phyloP scores from a whole-genome alignment of 345 rosid species.

The Brassica carinata region DNA sequence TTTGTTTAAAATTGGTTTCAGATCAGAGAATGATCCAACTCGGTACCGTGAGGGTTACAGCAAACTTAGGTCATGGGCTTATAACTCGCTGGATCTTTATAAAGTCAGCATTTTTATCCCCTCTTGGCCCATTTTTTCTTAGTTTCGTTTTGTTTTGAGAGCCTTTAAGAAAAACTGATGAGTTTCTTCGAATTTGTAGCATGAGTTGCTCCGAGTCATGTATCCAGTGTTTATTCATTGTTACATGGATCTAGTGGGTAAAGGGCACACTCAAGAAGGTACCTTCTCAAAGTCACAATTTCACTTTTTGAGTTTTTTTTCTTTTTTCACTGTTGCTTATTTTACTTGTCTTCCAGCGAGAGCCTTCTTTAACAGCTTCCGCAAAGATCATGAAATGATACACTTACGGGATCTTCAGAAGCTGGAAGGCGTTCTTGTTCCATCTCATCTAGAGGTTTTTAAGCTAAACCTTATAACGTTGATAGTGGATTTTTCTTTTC shows the following conservation, averaged over 20 bases:
- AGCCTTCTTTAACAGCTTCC: slow-evolving; percentile 45
- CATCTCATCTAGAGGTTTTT: slow-evolving; percentile 88
- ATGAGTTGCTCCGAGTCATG: slow-evolving; percentile 92
- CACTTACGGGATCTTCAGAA: slow-evolving; percentile 90
- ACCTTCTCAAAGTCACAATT: slow-evolving; percentile 4
- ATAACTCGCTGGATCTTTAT: slow-evolving; percentile 81
- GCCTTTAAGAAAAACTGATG: not conserved
- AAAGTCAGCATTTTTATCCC: slow-evolving; percentile 48
- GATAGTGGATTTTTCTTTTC: not conserved
- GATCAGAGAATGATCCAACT: slow-evolving; percentile 68
- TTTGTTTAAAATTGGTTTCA: slow-evolving; percentile 20
- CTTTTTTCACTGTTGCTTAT: not conserved
- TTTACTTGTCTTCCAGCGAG: not conserved
- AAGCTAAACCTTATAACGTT: slow-evolving; percentile 2
- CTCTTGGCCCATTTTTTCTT: not conserved
- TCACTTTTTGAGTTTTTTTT: not conserved
- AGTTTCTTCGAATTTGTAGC: slow-evolving; percentile 54
- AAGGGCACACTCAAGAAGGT: slow-evolving; percentile 89
- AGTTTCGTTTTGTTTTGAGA: not conserved
- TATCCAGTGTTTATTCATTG: slow-evolving; percentile 95
- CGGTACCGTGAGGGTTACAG: slow-evolving; percentile 72
- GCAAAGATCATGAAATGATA: slow-evolving; percentile 85
- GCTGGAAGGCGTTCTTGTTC: slow-evolving; percentile 90
- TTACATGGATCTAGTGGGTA: slow-evolving; percentile 89
- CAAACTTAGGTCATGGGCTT: slow-evolving; percentile 84